A percentile compares a stretch with the other conserved stretches of the same genome.
Evolutionary conservation across 2,329 filamentous ascomycete genomes (phyloP).

Genomic region (Cladosporium cucumerinum): DNA sequence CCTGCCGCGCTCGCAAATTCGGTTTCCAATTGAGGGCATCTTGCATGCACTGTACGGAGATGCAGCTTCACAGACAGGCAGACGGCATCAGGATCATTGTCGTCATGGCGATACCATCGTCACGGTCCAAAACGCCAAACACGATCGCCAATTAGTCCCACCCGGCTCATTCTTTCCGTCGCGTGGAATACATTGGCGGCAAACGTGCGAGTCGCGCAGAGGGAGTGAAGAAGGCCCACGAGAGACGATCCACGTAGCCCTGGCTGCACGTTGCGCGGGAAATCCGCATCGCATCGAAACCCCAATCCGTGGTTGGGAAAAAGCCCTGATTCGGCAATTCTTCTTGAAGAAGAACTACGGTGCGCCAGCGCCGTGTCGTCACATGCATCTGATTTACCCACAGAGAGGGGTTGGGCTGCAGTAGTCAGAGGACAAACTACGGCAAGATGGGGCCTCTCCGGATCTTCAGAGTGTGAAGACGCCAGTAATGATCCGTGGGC

Average conservation of each 20-base stretch:
- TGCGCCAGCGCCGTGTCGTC: constrained; percentile 1
- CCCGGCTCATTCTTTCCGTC: background rate
- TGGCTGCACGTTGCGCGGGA: background rate
- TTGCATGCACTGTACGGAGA: background rate
- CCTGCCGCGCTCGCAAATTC: background rate
- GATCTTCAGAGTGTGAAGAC: constrained; percentile 13
- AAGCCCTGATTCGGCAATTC: background rate
- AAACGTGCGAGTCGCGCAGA: background rate
- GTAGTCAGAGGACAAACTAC: constrained; percentile 5
- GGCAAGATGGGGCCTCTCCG: constrained; percentile 14
- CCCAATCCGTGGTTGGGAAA: background rate
- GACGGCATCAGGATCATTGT: background rate
- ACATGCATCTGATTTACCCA: background rate
- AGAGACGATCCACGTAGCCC: background rate
- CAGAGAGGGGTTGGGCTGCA: constrained; percentile 6
- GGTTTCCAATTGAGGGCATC: background rate
- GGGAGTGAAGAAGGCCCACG: background rate
- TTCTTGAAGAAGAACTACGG: background rate
- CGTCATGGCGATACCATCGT: background rate
- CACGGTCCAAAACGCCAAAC: background rate
- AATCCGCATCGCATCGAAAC: background rate
- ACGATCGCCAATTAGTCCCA: constrained; percentile 1
- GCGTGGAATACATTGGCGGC: background rate
- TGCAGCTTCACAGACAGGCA: background rate
- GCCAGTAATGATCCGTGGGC: background rate